These are phyloP conservation scores for Aspergillus unguis DNA, from an alignment of 2,329 filamentous ascomycete genomes.

Conservation along the genomic window DNA sequence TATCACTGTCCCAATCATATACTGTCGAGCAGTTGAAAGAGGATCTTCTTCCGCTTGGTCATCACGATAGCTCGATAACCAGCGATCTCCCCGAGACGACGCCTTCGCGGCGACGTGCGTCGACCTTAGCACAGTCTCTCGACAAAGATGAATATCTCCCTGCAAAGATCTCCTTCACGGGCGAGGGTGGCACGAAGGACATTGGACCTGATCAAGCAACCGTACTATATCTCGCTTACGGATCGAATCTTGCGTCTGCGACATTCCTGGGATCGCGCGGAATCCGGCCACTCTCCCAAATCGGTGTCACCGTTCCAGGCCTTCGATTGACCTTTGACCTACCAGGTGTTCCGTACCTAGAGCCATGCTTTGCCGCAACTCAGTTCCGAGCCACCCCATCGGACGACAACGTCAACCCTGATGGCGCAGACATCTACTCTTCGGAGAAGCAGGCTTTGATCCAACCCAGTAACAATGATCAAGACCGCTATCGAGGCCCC, in stretches of 20 bases:
- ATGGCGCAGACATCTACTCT: conserved; percentile 4
- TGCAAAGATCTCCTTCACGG: conserved; percentile 14
- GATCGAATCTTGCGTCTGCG: conserved; percentile 77
- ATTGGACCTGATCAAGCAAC: conserved; percentile 41
- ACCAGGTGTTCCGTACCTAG: conserved; percentile 76
- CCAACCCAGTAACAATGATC: conserved; percentile 15
- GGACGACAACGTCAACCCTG: conserved; percentile 7
- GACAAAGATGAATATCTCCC: conserved; percentile 24
- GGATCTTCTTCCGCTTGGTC: not conserved
- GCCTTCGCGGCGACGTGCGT: conserved; percentile 19
- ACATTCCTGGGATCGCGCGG: conserved; percentile 76
- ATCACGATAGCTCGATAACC: not conserved
- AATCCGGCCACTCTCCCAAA: conserved; percentile 74
- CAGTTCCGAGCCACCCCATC: conserved; percentile 52
- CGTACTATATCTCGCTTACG: conserved; percentile 81
- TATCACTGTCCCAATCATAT: conserved; percentile 5
- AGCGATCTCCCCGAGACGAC: conserved; percentile 20
- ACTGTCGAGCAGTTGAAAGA: conserved; percentile 15
- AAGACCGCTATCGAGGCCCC: conserved; percentile 58
- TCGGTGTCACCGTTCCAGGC: conserved; percentile 77
- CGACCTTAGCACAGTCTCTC: conserved; percentile 23
- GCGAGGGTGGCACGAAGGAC: not conserved
- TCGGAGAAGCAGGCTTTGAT: conserved; percentile 37
- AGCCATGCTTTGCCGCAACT: conserved; percentile 91
- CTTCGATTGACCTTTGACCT: conserved; percentile 81